Conservation (phyloP, 441 rosid genomes). For the Pelargonium myrrhifolium region DNA sequence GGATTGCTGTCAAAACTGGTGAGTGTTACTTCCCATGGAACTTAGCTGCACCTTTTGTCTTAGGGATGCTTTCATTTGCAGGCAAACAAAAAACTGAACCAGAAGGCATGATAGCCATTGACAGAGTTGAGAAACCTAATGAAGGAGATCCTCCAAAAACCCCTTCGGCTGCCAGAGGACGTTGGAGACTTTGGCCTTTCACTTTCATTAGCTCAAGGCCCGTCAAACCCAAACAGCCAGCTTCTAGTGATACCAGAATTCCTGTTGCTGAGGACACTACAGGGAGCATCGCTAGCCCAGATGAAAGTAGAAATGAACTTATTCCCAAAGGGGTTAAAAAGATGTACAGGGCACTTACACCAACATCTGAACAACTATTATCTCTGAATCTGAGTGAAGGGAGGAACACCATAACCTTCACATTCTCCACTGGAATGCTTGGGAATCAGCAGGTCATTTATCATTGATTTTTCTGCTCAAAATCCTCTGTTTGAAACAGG, state of each 20-base stretch:
- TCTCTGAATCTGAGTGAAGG: slow-evolving; percentile 81
- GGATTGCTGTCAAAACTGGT: slow-evolving; percentile 45
- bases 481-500: background rate
- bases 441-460: slow-evolving; percentile 75
- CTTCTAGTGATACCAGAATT: slow-evolving; percentile 24
- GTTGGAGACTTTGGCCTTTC: slow-evolving; percentile 95
- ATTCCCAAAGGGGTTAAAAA: slow-evolving; percentile 41
- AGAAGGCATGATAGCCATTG: slow-evolving; percentile 55
- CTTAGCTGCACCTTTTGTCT: slow-evolving; percentile 50
- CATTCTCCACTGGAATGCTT: slow-evolving; percentile 84
- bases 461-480: slow-evolving; percentile 14
- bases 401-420: slow-evolving; percentile 61
- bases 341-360: slow-evolving; percentile 50
- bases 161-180: slow-evolving; percentile 35
- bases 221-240: slow-evolving; percentile 24
- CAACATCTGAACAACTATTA: slow-evolving; percentile 82
- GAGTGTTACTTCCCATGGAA: slow-evolving; percentile 56
- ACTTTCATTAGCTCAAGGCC: slow-evolving; percentile 45
- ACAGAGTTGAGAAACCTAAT: slow-evolving; percentile 33
- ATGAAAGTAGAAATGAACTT: slow-evolving; percentile 25
- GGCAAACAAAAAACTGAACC: slow-evolving; percentile 39
- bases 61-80: slow-evolving; percentile 51
- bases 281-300: slow-evolving; percentile 18
- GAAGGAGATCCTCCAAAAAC: slow-evolving; percentile 37
- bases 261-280: slow-evolving; percentile 29